Percentiles rank a stretch among this genome's conserved stretches.
phyloP scores from a whole-genome alignment of 768 basidiomycete species.

The Tulasnella sp. region DNA sequence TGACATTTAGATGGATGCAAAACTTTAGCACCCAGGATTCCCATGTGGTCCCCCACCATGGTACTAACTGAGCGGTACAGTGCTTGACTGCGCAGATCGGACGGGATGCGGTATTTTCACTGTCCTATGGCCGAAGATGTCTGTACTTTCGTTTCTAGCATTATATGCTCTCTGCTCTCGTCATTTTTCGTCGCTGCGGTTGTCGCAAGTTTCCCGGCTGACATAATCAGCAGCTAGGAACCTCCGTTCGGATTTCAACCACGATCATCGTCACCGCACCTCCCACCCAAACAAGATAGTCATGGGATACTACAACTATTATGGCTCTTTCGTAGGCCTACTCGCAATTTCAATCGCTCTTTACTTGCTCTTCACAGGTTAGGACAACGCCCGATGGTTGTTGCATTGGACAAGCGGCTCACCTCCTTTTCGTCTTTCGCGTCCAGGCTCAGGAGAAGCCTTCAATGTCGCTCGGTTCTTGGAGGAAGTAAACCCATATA shows the following conservation, averaged over 20 bases:
- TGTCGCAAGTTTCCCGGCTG: not conserved
- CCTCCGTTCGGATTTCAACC: constrained; percentile 1
- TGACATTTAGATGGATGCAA: not conserved
- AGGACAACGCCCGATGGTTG: constrained; percentile 24
- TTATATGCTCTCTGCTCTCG: constrained; percentile 42
- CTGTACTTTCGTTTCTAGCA: not conserved
- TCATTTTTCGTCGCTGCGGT: constrained; percentile 9
- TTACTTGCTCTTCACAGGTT: constrained; percentile 87
- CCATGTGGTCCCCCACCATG: constrained; percentile 18
- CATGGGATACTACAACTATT: constrained; percentile 20
- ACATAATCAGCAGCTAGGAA: not conserved
- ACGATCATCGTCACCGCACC: not conserved
- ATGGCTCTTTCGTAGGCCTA: constrained; percentile 35
- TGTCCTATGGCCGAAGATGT: constrained; percentile 18
- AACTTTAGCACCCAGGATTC: constrained; percentile 17
- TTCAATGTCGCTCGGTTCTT: constrained; percentile 94
- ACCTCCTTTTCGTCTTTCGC: constrained; percentile 7
- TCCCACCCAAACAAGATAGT: not conserved
- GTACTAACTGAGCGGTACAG: constrained; percentile 18
- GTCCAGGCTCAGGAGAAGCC: constrained; percentile 71
- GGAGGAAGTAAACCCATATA: constrained; percentile 88
- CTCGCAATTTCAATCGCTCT: constrained; percentile 59
- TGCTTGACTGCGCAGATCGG: constrained; percentile 18
- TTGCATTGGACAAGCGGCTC: constrained; percentile 7
- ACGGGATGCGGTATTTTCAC: constrained; percentile 18